These are phyloP conservation scores for Gastrolobium villosum DNA, from an alignment of 306 rosid species.

Conservation along the genomic window DNA sequence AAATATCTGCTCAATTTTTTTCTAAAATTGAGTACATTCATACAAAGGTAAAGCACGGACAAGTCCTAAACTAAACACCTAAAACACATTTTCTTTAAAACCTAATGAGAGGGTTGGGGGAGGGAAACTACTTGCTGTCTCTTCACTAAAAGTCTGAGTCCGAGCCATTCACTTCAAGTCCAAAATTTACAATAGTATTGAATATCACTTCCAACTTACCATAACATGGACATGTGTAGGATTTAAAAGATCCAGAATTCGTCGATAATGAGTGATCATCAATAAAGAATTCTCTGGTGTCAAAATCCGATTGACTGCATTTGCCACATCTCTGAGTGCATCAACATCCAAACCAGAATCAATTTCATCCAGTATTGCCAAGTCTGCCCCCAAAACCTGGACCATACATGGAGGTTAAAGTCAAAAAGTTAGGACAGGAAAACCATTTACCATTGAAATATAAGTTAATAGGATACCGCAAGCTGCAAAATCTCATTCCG, in stretches of 20 bases:
- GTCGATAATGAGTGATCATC: constrained; percentile 91
- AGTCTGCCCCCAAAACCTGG: constrained; percentile 96
- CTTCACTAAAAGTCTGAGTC: constrained; percentile 1
- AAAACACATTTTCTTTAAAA: constrained; percentile 11
- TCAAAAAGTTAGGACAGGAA: neutral
- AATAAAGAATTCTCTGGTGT: constrained; percentile 77
- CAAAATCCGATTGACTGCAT: constrained; percentile 79
- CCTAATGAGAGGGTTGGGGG: neutral
- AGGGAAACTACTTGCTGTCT: constrained; percentile 13
- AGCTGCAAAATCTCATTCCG: constrained; percentile 96
- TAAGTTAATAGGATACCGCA: constrained; percentile 49
- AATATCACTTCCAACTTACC: constrained; percentile 64
- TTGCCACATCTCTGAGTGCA: constrained; percentile 94
- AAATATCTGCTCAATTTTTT: neutral
- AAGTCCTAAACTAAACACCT: neutral
- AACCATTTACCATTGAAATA: neutral
- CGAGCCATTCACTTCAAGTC: constrained; percentile 24
- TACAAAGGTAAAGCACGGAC: constrained; percentile 3
- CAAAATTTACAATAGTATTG: constrained; percentile 25
- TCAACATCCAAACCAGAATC: constrained; percentile 99
- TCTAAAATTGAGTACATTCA: neutral
- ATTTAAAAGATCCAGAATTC: constrained; percentile 80
- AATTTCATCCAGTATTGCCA: constrained; percentile 92
- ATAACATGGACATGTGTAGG: constrained; percentile 85
- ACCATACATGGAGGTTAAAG: constrained; percentile 15